Evolutionary conservation across 2,329 filamentous ascomycete genomes (phyloP), one percentile per base, ranked within the genome.

Genomic region (Botryosphaeria agaves): DNA sequence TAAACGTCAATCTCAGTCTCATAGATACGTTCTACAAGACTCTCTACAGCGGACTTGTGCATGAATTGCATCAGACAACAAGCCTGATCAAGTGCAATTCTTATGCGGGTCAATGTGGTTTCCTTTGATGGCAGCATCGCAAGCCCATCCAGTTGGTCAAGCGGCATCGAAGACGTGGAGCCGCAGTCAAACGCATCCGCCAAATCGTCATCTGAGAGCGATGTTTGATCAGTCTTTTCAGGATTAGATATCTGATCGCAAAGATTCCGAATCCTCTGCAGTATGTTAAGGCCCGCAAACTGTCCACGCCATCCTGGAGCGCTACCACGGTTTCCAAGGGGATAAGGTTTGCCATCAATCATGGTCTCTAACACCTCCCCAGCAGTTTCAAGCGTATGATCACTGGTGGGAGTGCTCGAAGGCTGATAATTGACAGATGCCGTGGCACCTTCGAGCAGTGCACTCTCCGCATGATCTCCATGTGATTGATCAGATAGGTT

Each of bases 1-100:
- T 35, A 35, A n/a, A 33, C 30, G 5, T 35, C 33, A 6, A 29
- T 18, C 18, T 37, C 34, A 8, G 14, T 18, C 7, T 26, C 29
- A 26, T 37, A 37, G 2, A 37, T 20, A 7, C 20, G 14, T 3
- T 29, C 21, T n/a, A 37, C 25, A 24, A 29, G 30, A 33, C 7
- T 33, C 30, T 14, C 32, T 16, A 19, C 27, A 25, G 12, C 16
- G 27, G 18, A 11, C 5, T 18, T 16, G 20, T 38, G 32, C 6
- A 37, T 26, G 26, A 37, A 40, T n/a, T 35, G 32, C 26, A 37
- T 31, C 14, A 35, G 36, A 21, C 34, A 40, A 27, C 30, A 37
- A 5, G 34, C 38, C 16, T 39, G 20, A 24, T 36, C 24, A 2
- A 36, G 16, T 8, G 38, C 36, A 14, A 38, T 29, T 8, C 30